A percentile compares a stretch with the other conserved stretches of the same genome.
These are phyloP conservation scores for Aphanocladium album DNA, from an alignment of 2,329 filamentous ascomycete species.

Conservation along the genomic window DNA sequence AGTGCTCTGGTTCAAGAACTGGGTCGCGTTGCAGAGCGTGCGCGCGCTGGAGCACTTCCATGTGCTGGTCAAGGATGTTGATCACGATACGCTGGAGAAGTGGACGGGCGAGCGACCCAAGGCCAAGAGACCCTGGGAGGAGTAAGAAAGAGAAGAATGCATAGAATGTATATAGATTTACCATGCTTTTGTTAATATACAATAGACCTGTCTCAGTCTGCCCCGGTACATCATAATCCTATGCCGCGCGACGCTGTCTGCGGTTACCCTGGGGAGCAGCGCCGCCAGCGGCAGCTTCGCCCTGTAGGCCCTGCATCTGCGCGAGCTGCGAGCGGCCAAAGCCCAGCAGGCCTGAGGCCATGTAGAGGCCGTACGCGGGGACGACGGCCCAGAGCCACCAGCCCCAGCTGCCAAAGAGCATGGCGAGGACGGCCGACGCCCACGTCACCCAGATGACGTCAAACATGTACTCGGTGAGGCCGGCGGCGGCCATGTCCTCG, in stretches of 20 bases:
- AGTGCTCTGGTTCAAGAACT: conserved; percentile 91
- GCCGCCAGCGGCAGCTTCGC: conserved; percentile 25
- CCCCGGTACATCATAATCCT: conserved; percentile 18
- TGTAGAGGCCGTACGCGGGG: conserved; percentile 51
- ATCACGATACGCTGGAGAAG: conserved; percentile 44
- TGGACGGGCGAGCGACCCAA: conserved; percentile 47
- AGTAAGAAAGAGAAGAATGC: not conserved
- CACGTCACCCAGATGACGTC: conserved; percentile 95
- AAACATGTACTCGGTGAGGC: conserved; percentile 97
- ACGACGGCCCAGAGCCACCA: conserved; percentile 53
- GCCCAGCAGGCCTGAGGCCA: conserved; percentile 49
- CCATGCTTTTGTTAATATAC: not conserved
- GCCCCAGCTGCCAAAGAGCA: conserved; percentile 74
- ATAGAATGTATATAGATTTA: not conserved
- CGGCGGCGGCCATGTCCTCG: conserved; percentile 81
- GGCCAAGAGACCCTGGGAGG: conserved; percentile 11
- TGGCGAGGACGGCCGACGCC: conserved; percentile 66
- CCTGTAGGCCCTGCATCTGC: conserved; percentile 37
- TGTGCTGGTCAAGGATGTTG: conserved; percentile 57
- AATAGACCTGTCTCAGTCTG: not conserved
- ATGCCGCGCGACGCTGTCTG: conserved; percentile 49
- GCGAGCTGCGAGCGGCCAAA: conserved; percentile 50
- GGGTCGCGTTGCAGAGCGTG: conserved; percentile 82
- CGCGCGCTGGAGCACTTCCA: conserved; percentile 87
- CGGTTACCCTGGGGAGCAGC: conserved; percentile 43